These are phyloP conservation scores for Jatropha curcas DNA, from an alignment of 345 rosid genomes.

Conservation along the genomic window DNA sequence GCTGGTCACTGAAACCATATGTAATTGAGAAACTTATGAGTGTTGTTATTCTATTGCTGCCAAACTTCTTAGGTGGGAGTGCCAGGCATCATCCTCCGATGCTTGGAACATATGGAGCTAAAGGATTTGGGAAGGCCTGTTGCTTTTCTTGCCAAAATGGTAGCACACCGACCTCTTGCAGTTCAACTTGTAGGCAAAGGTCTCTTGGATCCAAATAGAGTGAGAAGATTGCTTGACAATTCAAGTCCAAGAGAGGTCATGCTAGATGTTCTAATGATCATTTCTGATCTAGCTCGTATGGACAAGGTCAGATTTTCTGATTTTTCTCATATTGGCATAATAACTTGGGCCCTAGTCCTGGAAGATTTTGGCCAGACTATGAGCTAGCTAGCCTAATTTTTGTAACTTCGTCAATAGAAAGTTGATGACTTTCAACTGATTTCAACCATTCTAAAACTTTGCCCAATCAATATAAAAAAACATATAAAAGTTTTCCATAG, in stretches of 20 bases:
- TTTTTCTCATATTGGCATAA: slow-evolving; percentile 1
- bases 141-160: slow-evolving; percentile 94
- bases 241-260: slow-evolving; percentile 80
- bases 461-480: neutral
- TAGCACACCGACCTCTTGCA: slow-evolving; percentile 72
- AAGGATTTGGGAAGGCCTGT: slow-evolving; percentile 83
- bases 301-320: slow-evolving; percentile 63
- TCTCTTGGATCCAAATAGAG: slow-evolving; percentile 69
- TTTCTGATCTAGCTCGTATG: slow-evolving; percentile 94
- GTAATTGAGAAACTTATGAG: neutral
- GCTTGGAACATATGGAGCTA: slow-evolving; percentile 78
- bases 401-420: neutral
- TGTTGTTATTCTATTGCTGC: slow-evolving; percentile 26
- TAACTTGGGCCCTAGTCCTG: neutral
- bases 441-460: neutral
- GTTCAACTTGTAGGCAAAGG: slow-evolving; percentile 83
- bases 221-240: slow-evolving; percentile 65
- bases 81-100: slow-evolving; percentile 60
- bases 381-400: neutral
- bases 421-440: neutral
- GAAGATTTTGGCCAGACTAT: neutral
- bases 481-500: slow-evolving; percentile 6
- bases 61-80: slow-evolving; percentile 66
- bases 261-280: slow-evolving; percentile 81
- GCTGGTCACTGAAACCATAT: neutral